Conservation (phyloP, 2,329 filamentous ascomycete genomes). For the Fonsecaea pedrosoi region DNA sequence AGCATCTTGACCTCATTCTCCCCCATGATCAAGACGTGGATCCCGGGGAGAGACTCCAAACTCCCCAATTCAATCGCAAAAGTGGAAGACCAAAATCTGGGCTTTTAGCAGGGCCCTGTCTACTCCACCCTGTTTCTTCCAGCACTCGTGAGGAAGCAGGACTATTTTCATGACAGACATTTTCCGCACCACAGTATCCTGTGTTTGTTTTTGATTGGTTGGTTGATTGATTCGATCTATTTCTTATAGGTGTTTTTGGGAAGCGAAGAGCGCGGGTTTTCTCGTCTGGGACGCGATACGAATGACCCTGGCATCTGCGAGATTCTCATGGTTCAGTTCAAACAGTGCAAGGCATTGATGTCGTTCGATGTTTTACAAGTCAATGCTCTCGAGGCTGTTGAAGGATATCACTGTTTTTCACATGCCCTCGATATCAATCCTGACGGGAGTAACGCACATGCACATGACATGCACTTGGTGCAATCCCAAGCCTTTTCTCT, state of each 20-base stretch:
- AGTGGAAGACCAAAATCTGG: slow-evolving; percentile 35
- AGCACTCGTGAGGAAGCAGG: slow-evolving; percentile 34
- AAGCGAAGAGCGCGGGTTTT: not conserved
- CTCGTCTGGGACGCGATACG: not conserved
- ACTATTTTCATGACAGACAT: slow-evolving; percentile 41
- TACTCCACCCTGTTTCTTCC: slow-evolving; percentile 40
- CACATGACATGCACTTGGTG: not conserved
- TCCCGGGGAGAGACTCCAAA: slow-evolving; percentile 31
- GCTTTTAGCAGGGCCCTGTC: slow-evolving; percentile 41
- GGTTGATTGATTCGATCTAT: not conserved
- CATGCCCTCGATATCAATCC: not conserved
- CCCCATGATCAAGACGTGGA: slow-evolving; percentile 39
- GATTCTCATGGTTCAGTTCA: not conserved
- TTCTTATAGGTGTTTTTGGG: not conserved
- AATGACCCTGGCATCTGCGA: not conserved
- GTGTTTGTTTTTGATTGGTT: not conserved
- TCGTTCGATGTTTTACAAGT: not conserved
- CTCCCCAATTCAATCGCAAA: slow-evolving; percentile 24
- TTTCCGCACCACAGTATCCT: not conserved
- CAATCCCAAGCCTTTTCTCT: not conserved
- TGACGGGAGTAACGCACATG: not conserved
- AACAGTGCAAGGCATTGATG: not conserved
- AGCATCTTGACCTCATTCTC: slow-evolving; percentile 37
- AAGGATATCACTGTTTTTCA: not conserved
- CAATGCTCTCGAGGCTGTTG: not conserved